These are phyloP conservation scores for Thalia dealbata DNA, from an alignment of 176 grass and related monocot genomes.

Conservation along the genomic window DNA sequence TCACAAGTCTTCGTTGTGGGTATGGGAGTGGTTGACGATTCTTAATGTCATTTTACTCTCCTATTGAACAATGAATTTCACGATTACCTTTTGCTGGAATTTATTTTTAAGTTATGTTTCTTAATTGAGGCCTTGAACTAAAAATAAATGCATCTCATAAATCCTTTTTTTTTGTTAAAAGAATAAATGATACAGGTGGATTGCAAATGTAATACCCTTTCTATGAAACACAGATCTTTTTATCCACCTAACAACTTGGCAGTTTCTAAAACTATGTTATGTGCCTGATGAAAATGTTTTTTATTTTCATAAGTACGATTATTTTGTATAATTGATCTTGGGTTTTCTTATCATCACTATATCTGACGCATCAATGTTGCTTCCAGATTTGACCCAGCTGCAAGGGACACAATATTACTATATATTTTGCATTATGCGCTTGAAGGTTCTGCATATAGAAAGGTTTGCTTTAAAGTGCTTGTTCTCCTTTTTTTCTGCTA, in stretches of 20 bases:
- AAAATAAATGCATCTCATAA: neutral
- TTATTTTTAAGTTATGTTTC: neutral
- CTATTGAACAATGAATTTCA: neutral
- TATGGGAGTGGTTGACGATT: too few relatives aligned
- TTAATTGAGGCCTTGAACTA: neutral
- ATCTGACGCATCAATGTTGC: slow-evolving; percentile 7
- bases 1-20: too few relatives aligned
- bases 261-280: too few relatives aligned
- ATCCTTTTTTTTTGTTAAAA: too few relatives aligned
- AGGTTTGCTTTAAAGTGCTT: slow-evolving; percentile 39
- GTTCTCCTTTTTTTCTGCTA: neutral
- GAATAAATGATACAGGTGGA: too few relatives aligned
- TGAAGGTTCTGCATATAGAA: slow-evolving; percentile 54
- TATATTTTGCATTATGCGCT: slow-evolving; percentile 63
- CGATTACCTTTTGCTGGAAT: neutral
- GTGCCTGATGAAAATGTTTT: too few relatives aligned
- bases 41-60: neutral
- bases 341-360: slow-evolving; percentile 10
- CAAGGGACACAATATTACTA: slow-evolving; percentile 50
- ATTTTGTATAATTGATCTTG: slow-evolving; percentile 1
- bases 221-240: too few relatives aligned
- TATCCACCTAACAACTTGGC: too few relatives aligned
- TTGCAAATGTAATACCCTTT: too few relatives aligned
- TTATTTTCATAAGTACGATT: neutral
- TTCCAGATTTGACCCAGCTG: slow-evolving; percentile 62